Percentiles rank a stretch among this genome's conserved stretches.
These are phyloP conservation scores for Metarhizium album DNA, from an alignment of 2,329 filamentous ascomycete genomes.

Conservation along the genomic window DNA sequence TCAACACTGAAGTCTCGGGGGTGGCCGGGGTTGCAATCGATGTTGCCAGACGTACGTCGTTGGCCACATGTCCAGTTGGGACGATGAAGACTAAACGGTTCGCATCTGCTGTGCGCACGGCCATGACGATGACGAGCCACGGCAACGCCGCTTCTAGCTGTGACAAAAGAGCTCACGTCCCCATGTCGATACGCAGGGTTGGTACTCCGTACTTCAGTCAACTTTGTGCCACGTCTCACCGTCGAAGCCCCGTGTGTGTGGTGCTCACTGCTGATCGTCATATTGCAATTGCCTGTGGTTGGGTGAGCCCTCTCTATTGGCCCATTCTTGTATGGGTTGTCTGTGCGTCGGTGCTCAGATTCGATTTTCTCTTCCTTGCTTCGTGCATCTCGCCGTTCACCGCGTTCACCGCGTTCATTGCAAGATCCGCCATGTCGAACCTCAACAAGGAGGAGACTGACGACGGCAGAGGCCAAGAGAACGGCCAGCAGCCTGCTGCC, in stretches of 20 bases:
- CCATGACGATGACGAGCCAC: neutral
- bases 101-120: neutral
- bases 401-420: no score
- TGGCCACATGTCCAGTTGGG: neutral
- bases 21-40: neutral
- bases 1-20: neutral
- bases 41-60: neutral
- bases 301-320: neutral
- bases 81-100: neutral
- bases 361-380: neutral
- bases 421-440: constrained; percentile 3
- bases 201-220: neutral
- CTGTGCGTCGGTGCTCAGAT: neutral
- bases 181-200: no score
- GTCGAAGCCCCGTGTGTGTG: neutral
- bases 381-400: no score
- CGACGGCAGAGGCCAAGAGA: neutral
- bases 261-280: neutral
- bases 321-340: neutral
- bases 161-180: neutral
- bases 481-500: constrained; percentile 3
- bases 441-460: neutral
- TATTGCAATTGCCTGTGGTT: neutral
- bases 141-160: neutral
- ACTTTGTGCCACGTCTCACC: neutral